Base-by-base conservation (phyloP, 345 rosid species). In the Salix purpurea region DNA sequence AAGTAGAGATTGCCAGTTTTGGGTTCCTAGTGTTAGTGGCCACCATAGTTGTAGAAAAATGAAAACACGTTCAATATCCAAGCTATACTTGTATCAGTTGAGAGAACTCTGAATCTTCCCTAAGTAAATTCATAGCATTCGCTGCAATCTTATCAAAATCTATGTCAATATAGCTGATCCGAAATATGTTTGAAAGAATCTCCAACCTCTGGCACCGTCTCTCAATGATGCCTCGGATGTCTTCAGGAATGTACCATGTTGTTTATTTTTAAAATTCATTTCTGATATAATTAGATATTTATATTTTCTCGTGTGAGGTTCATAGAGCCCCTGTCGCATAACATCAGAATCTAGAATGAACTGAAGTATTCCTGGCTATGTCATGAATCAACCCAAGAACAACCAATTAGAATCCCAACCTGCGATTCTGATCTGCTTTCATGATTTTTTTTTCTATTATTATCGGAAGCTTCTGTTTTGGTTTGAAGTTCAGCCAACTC, bases 1-100 rank as follows among this genome's bases (percentile, higher is more conserved):
- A 26, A 44, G 76, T 44, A 32, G 44, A 72, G 68, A 67, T 65
- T 72, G 65, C 72, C 46, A 67, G 68, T 78, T 73, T 78, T 73
- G 81, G 52, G 67, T 65, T 77, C 56, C 50, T n/a, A 30, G 69
- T 21, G 61, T 30, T 67, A n/a, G 23, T 72, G 81, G 74, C 62
- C 42, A 52, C 50, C 42, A 52, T 66, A 72, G 72, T 71, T 36
- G 4, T 64, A 64, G 50, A 71, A 58, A 48, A 62, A 48, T 19
- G 56, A 64, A 40, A 65, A n/a, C 52, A 2, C 18, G 13, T 65
- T 11, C 32, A 36, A 50, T 36, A 24, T 21, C 70, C 14, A 70
- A 30, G 64, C 64, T 62, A 34, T 70, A 46, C 34, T 61, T 70
- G 44, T 60, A 44, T 30, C 60, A 69, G 73, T 30, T 60, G 69